phyloP scores from a whole-genome alignment of 2,329 filamentous ascomycete species.

The Fusarium caatingaense region DNA sequence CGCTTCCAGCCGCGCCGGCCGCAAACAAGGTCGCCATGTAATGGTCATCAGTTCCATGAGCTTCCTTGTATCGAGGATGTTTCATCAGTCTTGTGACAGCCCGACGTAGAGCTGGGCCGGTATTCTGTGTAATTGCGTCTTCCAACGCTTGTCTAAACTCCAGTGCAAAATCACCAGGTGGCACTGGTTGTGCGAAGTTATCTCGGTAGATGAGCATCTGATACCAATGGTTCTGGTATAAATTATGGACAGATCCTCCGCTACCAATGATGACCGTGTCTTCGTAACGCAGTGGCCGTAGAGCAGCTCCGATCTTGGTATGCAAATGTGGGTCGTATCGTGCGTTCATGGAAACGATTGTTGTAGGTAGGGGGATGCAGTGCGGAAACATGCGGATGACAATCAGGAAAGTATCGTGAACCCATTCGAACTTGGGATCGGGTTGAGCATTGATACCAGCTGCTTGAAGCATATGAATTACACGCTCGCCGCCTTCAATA shows the following conservation, averaged over 20 bases:
- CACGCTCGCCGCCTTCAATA: constrained; percentile 61
- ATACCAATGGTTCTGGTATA: constrained; percentile 74
- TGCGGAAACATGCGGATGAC: constrained; percentile 75
- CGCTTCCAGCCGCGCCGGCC: constrained; percentile 64
- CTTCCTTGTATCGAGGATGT: constrained; percentile 72
- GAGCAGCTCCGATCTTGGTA: constrained; percentile 27
- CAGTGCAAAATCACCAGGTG: constrained; percentile 60
- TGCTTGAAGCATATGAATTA: constrained; percentile 60
- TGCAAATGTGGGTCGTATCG: constrained; percentile 37
- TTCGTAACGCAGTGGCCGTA: constrained; percentile 15
- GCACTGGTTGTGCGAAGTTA: constrained; percentile 20
- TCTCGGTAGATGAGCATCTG: constrained; percentile 63
- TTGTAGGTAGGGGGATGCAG: constrained; percentile 69
- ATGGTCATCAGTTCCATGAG: constrained; percentile 76
- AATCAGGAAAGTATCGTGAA: constrained; percentile 76
- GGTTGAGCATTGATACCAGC: constrained; percentile 64
- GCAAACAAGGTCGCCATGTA: constrained; percentile 75
- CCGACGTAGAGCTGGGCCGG: constrained; percentile 61
- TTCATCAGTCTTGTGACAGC: constrained; percentile 73
- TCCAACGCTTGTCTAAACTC: constrained; percentile 74
- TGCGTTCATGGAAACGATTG: constrained; percentile 47
- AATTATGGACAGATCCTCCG: constrained; percentile 75
- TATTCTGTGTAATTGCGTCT: constrained; percentile 60
- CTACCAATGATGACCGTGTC: constrained; percentile 65
- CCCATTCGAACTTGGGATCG: constrained; percentile 73